Evolutionary conservation across 306 rosid species (phyloP).

Genomic region (Corylus avellana): DNA sequence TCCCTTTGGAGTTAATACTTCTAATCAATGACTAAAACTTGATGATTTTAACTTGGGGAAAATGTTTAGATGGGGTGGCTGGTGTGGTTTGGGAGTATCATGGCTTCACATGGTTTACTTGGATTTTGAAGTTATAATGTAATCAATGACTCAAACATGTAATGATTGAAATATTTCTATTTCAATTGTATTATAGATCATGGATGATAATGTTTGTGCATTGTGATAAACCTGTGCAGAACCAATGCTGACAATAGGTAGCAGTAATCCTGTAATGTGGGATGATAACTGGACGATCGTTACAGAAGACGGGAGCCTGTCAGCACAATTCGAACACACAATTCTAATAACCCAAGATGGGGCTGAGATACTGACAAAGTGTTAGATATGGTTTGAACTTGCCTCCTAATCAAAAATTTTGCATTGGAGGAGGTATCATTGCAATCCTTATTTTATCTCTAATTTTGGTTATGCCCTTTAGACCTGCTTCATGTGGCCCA

Average conservation of each 20-base stretch:
- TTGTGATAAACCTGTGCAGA: constrained; percentile 41
- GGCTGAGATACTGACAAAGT: constrained; percentile 78
- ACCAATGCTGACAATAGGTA: constrained; percentile 90
- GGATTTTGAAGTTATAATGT: not conserved
- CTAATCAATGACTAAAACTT: not conserved
- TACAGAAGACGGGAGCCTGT: constrained; percentile 83
- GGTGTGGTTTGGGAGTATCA: not conserved
- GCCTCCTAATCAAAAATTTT: constrained; percentile 10
- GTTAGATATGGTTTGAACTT: constrained; percentile 41
- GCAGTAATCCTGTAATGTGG: constrained; percentile 86
- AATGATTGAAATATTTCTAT: not conserved
- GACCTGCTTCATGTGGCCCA: not conserved
- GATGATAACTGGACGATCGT: constrained; percentile 92
- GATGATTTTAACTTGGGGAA: not conserved
- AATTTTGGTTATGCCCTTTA: not conserved
- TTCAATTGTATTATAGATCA: not conserved
- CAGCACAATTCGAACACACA: constrained; percentile 97
- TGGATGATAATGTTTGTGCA: not conserved
- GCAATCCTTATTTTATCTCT: not conserved
- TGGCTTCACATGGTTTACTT: not conserved
- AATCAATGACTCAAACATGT: too few relatives aligned
- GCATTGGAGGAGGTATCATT: constrained; percentile 30
- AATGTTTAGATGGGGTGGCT: not conserved
- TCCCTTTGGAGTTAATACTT: not conserved
- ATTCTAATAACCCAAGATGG: constrained; percentile 75